phyloP scores from a whole-genome alignment of 1,139 yeast species.

The Saccharomyces uvarum region DNA sequence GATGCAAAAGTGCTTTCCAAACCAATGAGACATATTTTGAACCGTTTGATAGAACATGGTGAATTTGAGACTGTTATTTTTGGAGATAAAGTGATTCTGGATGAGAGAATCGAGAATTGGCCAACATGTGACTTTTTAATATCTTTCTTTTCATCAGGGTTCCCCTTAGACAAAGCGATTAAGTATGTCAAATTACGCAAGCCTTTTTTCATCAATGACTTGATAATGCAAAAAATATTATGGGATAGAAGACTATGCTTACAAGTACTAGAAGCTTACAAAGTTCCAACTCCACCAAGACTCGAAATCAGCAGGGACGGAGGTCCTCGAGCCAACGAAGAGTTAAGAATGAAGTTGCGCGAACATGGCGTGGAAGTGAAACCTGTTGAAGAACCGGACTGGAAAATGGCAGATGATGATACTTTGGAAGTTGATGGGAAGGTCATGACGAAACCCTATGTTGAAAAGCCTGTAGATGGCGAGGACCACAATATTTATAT shows the following conservation, averaged over 20 bases:
- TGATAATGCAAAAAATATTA: slow-evolving; percentile 80
- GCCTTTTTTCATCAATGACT: slow-evolving; percentile 84
- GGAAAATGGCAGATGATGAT: slow-evolving; percentile 85
- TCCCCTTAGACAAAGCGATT: slow-evolving; percentile 93
- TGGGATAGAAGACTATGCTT: slow-evolving; percentile 95
- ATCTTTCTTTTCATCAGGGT: slow-evolving; percentile 90
- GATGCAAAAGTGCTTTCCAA: slow-evolving; percentile 92
- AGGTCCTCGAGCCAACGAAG: slow-evolving; percentile 79
- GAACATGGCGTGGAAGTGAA: slow-evolving; percentile 52
- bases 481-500: slow-evolving; percentile 96
- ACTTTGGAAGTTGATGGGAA: slow-evolving; percentile 73
- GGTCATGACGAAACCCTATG: slow-evolving; percentile 77
- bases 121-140: slow-evolving; percentile 95
- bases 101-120: slow-evolving; percentile 93
- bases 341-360: slow-evolving; percentile 47
- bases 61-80: slow-evolving; percentile 95
- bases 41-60: slow-evolving; percentile 81
- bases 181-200: slow-evolving; percentile 81
- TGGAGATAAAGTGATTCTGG: slow-evolving; percentile 94
- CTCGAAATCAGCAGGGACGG: slow-evolving; percentile 92
- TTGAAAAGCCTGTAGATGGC: slow-evolving; percentile 98
- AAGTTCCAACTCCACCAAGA: slow-evolving; percentile 83
- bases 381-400: slow-evolving; percentile 56
- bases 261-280: slow-evolving; percentile 68
- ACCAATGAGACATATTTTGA: slow-evolving; percentile 88